Conservation (phyloP, 345 rosid genomes). For the Salix udensis region DNA sequence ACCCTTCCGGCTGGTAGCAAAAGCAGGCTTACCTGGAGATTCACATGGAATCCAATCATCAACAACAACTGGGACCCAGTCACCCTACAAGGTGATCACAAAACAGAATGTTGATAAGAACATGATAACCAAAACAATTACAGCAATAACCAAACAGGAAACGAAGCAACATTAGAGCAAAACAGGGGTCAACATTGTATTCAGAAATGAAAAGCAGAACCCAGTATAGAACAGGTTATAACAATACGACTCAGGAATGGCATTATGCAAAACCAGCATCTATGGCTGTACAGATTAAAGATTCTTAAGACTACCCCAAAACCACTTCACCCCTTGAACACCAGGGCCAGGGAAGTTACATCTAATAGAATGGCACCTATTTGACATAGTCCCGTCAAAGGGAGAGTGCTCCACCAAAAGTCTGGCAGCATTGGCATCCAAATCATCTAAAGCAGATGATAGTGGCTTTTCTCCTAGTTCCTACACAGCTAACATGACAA, state of each 20-base stretch:
- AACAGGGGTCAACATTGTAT: background rate
- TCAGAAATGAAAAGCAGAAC: background rate
- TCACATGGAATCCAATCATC: slow-evolving; percentile 99
- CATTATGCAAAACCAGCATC: background rate
- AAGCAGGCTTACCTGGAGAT: slow-evolving; percentile 92
- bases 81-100: slow-evolving; percentile 59
- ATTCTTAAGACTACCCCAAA: background rate
- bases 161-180: background rate
- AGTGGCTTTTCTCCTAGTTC: background rate
- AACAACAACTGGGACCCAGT: slow-evolving; percentile 98
- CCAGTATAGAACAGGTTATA: background rate
- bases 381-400: background rate
- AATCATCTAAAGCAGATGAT: background rate
- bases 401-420: background rate
- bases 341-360: background rate
- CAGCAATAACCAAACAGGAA: background rate
- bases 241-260: background rate
- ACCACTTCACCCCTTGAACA: background rate
- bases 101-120: slow-evolving; percentile 5
- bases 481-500: background rate
- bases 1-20: slow-evolving; percentile 88
- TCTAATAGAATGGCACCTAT: background rate
- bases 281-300: background rate
- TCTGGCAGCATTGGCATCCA: background rate
- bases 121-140: background rate